Base-by-base conservation (phyloP, 306 rosid species). In the Cucurbita maxima region DNA sequence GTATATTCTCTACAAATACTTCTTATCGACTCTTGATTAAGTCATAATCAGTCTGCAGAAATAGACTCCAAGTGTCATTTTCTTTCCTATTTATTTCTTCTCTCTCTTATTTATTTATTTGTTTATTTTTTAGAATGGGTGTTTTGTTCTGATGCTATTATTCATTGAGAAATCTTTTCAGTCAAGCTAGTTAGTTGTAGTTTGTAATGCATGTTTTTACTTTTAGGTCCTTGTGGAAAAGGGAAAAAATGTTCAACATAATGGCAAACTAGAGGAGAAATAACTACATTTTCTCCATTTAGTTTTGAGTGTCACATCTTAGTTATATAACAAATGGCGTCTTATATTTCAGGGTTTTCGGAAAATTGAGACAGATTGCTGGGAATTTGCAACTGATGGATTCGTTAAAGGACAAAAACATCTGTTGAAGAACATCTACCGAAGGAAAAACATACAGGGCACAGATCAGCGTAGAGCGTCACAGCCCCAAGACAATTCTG, bases 321-420 rank as follows among this genome's bases (percentile, higher is more conserved):
- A 6, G 5, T 47, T 74, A 45, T 74, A 45, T 44, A 58, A 36
- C 79, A 25, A 76, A 36, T 61, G 48, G 55, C 74, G 72, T 63
- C 77, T 51, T 72, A 68, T 59, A 20, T 85, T 75, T 36, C 86
- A 95, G 99, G 99, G 99, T n/a, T 94, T 94, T 76, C 80, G 96
- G 86, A 95, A 95, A 83, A 76, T 79, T 71, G 96, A 95, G 82
- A 60, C 92, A 10, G 97, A 95, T 79, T 73, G 81, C 81, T 95
- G 95, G 97, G 92, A 89, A 71, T 95, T 91, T 80, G 91, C 96
- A 40, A 89, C 80, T 67, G 92, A 95, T 10, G 86, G 89, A 59
- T 95, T 95, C 63, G 40, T 89, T 15, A 87, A 85, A 78, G 92
- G 83, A 75, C 92, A 95, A 78, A 91, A 85, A 76, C 88, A 86